Evolutionary conservation across 345 rosid genomes (phyloP).

Genomic region (Gossypium thurberi): DNA sequence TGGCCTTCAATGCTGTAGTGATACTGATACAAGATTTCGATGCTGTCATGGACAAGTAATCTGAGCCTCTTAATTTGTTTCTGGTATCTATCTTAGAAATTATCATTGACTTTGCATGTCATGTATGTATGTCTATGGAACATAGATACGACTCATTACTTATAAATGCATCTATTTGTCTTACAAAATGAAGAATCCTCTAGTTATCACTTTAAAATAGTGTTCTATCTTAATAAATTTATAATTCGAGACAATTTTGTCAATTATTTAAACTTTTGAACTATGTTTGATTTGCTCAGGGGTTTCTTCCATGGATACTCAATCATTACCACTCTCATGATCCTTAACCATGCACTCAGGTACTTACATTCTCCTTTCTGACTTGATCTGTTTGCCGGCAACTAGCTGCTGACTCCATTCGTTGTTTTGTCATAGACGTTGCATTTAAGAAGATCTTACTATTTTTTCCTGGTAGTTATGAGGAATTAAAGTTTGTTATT

Average conservation of each 20-base stretch:
- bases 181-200: not conserved
- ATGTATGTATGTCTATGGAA: not conserved
- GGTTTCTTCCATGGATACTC: constrained; percentile 99
- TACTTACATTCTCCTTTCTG: constrained; percentile 23
- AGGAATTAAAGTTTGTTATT: not conserved
- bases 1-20: constrained; percentile 90
- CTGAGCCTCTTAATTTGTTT: constrained; percentile 15
- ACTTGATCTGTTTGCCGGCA: constrained; percentile 7
- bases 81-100: not conserved
- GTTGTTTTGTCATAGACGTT: constrained; percentile 5
- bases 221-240: not conserved
- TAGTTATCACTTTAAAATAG: not conserved
- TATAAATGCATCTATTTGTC: not conserved
- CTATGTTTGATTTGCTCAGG: constrained; percentile 32
- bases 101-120: not conserved
- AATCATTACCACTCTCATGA: constrained; percentile 72
- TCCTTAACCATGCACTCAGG: constrained; percentile 97
- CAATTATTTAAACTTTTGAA: constrained; percentile 5
- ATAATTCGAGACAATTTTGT: not conserved
- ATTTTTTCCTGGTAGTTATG: not conserved
- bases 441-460: not conserved
- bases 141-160: not conserved
- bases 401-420: constrained; percentile 17
- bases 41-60: constrained; percentile 83
- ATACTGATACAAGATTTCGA: constrained; percentile 87